phyloP scores from a whole-genome alignment of 148 eudicot species.

The Fallopia convolvulus region DNA sequence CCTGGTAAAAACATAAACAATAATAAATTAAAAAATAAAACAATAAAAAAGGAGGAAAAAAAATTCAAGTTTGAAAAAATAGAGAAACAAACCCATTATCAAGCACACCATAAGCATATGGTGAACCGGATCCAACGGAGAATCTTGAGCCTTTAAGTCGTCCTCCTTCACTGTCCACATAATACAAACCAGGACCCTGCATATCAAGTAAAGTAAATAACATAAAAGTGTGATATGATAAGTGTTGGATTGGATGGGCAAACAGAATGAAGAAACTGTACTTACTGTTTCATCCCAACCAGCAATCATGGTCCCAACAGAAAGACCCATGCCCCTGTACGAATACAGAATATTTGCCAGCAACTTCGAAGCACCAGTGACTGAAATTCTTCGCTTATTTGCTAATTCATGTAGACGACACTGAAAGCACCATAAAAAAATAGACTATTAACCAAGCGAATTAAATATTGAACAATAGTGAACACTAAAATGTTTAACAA shows the following conservation, averaged over 20 bases:
- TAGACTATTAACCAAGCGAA: neutral
- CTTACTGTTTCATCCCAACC: slow-evolving; percentile 98
- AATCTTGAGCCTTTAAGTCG: slow-evolving; percentile 85
- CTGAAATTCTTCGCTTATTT: slow-evolving; percentile 92
- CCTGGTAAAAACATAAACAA: slow-evolving; percentile 19
- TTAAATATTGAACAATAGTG: neutral
- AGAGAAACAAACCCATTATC: slow-evolving; percentile 65
- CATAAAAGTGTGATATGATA: neutral
- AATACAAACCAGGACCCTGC: slow-evolving; percentile 94
- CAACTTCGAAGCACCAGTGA: slow-evolving; percentile 94
- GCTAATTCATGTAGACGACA: slow-evolving; percentile 95
- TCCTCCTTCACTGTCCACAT: slow-evolving; percentile 99
- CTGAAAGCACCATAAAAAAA: slow-evolving; percentile 25
- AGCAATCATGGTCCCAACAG: slow-evolving; percentile 99
- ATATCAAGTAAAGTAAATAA: slow-evolving; percentile 15
- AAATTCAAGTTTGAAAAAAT: neutral
- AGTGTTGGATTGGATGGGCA: neutral
- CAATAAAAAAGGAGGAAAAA: neutral
- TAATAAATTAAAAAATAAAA: neutral
- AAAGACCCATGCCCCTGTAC: slow-evolving; percentile 95
- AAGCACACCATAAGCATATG: slow-evolving; percentile 97
- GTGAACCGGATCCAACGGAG: slow-evolving; percentile 99
- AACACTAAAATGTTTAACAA: neutral
- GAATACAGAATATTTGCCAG: slow-evolving; percentile 86
- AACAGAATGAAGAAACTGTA: neutral